phyloP scores from a whole-genome alignment of 148 eudicot genomes.

The Rhododendron kiyosumense region DNA sequence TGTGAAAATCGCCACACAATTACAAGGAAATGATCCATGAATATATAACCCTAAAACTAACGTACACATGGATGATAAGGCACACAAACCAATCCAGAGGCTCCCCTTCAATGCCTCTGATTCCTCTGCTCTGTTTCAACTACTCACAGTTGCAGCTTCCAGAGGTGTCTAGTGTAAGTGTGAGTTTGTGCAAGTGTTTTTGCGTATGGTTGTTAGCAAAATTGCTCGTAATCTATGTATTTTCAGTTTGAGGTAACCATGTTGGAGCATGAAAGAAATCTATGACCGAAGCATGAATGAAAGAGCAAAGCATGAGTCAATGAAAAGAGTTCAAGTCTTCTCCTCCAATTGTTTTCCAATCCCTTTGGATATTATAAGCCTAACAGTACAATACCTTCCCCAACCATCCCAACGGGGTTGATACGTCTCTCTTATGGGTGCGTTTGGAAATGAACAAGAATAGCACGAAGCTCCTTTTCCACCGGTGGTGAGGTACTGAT shows the following conservation, averaged over 20 bases:
- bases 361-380: background rate
- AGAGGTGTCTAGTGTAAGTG: background rate
- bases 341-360: background rate
- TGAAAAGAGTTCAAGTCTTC: background rate
- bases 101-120: background rate
- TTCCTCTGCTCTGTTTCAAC: background rate
- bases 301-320: background rate
- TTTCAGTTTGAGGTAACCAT: background rate
- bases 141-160: background rate
- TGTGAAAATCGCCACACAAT: too few relatives aligned
- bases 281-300: background rate
- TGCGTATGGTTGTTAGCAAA: background rate
- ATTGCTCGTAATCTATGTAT: background rate
- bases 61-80: background rate
- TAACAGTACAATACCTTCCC: conserved; percentile 59
- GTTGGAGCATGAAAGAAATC: background rate
- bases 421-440: conserved; percentile 81
- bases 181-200: background rate
- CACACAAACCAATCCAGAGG: background rate
- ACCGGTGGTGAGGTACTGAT: conserved; percentile 79
- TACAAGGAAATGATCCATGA: background rate
- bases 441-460: conserved; percentile 73
- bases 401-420: conserved; percentile 99
- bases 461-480: conserved; percentile 76
- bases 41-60: background rate